A percentile compares a stretch with the other conserved stretches of the same genome.
These are phyloP conservation scores for Pestalotiopsis fici DNA, from an alignment of 2,329 filamentous ascomycete genomes.

Conservation along the genomic window DNA sequence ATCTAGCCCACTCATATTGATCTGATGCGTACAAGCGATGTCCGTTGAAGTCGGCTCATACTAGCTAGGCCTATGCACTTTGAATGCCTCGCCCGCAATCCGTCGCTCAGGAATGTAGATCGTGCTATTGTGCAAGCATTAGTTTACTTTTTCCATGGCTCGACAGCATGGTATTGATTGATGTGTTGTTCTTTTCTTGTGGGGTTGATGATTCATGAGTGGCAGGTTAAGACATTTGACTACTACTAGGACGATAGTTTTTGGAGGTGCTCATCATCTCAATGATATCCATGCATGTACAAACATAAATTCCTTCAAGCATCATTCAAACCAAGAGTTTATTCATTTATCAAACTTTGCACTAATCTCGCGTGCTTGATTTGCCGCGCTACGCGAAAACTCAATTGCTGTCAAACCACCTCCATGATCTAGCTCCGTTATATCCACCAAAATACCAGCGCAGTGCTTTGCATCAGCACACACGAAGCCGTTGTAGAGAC, in stretches of 20 bases:
- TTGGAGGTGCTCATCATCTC: neutral
- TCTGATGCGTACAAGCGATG: too few relatives aligned
- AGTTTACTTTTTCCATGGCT: neutral
- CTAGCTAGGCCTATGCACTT: neutral
- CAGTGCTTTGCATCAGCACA: neutral
- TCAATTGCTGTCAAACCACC: neutral
- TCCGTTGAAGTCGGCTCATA: slow-evolving; percentile 21
- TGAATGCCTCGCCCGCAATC: neutral
- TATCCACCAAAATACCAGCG: neutral
- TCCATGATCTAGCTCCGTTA: neutral
- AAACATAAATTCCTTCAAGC: neutral
- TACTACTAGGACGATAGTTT: neutral
- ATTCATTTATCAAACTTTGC: neutral
- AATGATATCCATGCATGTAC: neutral
- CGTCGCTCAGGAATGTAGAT: neutral
- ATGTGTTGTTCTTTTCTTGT: neutral
- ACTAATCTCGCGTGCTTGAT: neutral
- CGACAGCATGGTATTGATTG: neutral
- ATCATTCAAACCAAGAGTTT: neutral
- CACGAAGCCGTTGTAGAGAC: neutral
- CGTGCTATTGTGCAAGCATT: neutral
- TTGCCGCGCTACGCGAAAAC: neutral
- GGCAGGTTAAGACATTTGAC: neutral
- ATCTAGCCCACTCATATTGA: too few relatives aligned
- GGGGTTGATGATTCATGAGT: slow-evolving; percentile 9